phyloP scores from a whole-genome alignment of 306 rosid species.

The Quercus engelmannii region DNA sequence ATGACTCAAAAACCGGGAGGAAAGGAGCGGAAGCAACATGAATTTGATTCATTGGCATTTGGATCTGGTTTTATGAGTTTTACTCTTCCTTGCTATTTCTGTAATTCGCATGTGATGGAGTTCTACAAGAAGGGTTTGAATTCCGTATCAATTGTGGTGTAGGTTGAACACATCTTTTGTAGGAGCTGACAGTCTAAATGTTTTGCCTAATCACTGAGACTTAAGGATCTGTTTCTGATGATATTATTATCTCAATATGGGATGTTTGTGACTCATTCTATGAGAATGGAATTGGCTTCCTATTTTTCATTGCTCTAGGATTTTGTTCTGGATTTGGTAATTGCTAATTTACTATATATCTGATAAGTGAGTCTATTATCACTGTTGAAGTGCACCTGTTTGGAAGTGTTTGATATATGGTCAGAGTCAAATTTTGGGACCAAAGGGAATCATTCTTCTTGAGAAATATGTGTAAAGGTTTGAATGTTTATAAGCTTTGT shows the following conservation, averaged over 20 bases:
- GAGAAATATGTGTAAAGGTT: not conserved
- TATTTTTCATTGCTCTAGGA: too few relatives aligned
- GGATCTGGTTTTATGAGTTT: slow-evolving; percentile 50
- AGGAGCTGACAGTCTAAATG: too few relatives aligned
- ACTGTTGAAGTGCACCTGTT: not conserved
- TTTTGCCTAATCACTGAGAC: too few relatives aligned
- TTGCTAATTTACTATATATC: too few relatives aligned
- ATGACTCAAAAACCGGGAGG: slow-evolving; percentile 52
- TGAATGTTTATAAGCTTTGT: too few relatives aligned
- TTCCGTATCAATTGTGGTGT: too few relatives aligned
- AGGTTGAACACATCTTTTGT: not conserved
- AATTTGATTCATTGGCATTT: slow-evolving; percentile 41
- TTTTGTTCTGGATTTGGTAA: too few relatives aligned
- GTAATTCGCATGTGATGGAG: slow-evolving; percentile 49
- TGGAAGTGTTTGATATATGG: not conserved
- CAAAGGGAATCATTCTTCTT: not conserved
- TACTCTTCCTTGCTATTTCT: slow-evolving; percentile 27
- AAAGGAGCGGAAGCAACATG: slow-evolving; percentile 42
- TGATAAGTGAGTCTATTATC: too few relatives aligned
- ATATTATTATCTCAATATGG: too few relatives aligned
- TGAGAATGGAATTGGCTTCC: too few relatives aligned
- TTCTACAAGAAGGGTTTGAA: slow-evolving; percentile 33
- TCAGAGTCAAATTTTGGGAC: not conserved
- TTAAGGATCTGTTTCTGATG: too few relatives aligned
- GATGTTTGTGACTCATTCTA: too few relatives aligned